These are phyloP conservation scores for Herpetomonas samuelpessoai DNA, from an alignment of 208 protist species.

Conservation along the genomic window DNA sequence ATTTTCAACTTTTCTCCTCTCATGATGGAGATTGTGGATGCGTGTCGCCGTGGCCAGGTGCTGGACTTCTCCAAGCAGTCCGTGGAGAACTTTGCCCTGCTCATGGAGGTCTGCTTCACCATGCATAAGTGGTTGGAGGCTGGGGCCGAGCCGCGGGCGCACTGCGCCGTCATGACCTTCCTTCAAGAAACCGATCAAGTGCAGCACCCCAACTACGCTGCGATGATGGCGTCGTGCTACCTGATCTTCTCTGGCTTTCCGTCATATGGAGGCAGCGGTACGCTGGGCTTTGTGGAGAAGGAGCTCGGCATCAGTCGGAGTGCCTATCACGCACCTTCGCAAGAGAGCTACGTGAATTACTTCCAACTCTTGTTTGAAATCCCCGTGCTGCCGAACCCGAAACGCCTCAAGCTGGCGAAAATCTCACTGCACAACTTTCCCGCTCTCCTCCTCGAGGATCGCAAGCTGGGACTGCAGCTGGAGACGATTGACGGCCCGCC, in stretches of 20 bases:
- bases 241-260: constrained; percentile 64
- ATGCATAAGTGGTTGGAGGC: constrained; percentile 63
- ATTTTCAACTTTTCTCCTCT: constrained; percentile 84
- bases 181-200: constrained; percentile 56
- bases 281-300: constrained; percentile 56
- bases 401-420: constrained; percentile 37
- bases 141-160: constrained; percentile 9
- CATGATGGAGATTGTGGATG: constrained; percentile 64
- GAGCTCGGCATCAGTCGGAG: constrained; percentile 55
- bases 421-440: constrained; percentile 69
- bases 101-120: constrained; percentile 77
- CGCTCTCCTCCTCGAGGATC: constrained; percentile 13
- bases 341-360: constrained; percentile 81
- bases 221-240: constrained; percentile 76
- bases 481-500: constrained; percentile 32
- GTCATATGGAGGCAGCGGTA: constrained; percentile 42
- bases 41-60: constrained; percentile 52
- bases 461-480: constrained; percentile 54
- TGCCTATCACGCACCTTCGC: constrained; percentile 51
- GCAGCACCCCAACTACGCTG: constrained; percentile 62
- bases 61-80: constrained; percentile 76
- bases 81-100: constrained; percentile 57
- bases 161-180: constrained; percentile 69
- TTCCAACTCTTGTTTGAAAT: constrained; percentile 80
- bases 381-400: constrained; percentile 59